Evolutionary conservation across 2,329 filamentous ascomycete genomes (phyloP), one percentile per base, ranked within the genome.

Genomic region (Clarireedia homoeocarpa): DNA sequence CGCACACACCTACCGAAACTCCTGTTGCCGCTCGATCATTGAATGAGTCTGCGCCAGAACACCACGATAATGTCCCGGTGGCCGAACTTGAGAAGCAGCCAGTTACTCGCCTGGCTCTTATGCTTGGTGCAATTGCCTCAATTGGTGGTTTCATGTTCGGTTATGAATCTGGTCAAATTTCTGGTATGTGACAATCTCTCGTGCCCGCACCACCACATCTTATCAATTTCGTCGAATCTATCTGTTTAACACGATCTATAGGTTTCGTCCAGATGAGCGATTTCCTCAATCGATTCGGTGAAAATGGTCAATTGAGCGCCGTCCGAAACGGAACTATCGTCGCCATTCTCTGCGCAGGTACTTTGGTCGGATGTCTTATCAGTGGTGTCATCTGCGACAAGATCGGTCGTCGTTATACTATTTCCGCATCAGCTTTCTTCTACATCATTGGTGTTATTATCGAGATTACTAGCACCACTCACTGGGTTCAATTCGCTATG

Each of bases 401-500:
- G 3, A 74, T 86, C 48, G 84, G 84, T 24, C 81, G 84, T 14
- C 78, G 80, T 34, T 71, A 79, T 39, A 80, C 81, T 17, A 87
- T 88, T 62, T 79, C 81, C n/a, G 70, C 75, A 51, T 80, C 82
- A 60, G 79, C 82, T 58, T 55, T 55, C 46, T 80, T 84, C 68
- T 82, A 84, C 63, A 82, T 78, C 60, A 70, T 86, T 30, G 84
- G 84, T 53, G 85, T 82, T 47, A 72, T 84, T 48, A 78, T 88
- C 48, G 66, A 91, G 74, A 83, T 84, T 54, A 76, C 82, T 0
- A 82, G 82, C 0, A 63, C 71, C 1, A 66, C 61, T 2, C 70
- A 70, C 45, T 88, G 84, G 84, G 80, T 78, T 57, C 84, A 87
- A 63, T 78, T 87, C 57, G 83, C 83, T 27, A 69, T 84, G 17